A percentile compares a stretch with the other conserved stretches of the same genome.
phyloP scores from a whole-genome alignment of 164 flowering plant species.

The Platanus orientalis region DNA sequence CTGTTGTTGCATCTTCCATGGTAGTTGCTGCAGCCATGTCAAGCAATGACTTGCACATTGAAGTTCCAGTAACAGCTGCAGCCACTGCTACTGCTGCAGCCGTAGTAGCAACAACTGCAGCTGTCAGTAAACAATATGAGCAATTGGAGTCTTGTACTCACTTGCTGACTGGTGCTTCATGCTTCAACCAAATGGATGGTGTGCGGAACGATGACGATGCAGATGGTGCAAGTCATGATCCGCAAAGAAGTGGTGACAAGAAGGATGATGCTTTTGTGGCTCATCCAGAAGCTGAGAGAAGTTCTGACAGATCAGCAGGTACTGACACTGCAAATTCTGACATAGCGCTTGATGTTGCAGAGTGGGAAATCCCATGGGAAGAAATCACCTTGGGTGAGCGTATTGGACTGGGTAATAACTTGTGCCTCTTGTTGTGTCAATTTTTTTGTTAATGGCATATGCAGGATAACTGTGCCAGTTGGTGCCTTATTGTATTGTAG shows the following conservation, averaged over 20 bases:
- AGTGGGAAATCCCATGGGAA: constrained; percentile 92
- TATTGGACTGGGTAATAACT: constrained; percentile 84
- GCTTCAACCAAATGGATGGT: constrained; percentile 20
- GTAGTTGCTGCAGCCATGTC: constrained; percentile 83
- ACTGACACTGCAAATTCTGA: constrained; percentile 70
- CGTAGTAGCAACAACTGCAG: constrained; percentile 81
- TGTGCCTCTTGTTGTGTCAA: constrained; percentile 10
- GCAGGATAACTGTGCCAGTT: neutral
- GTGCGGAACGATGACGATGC: constrained; percentile 35
- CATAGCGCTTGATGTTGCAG: constrained; percentile 66
- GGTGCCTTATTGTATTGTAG: neutral
- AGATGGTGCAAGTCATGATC: constrained; percentile 38
- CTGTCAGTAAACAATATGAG: constrained; percentile 68
- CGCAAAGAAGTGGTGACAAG: constrained; percentile 31
- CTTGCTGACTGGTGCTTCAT: constrained; percentile 19
- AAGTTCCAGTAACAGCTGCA: constrained; percentile 83
- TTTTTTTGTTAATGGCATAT: constrained; percentile 3
- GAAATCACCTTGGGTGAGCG: constrained; percentile 94
- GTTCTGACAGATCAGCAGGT: constrained; percentile 65
- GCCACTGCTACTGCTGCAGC: constrained; percentile 92
- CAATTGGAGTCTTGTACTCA: constrained; percentile 27
- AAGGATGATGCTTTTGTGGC: constrained; percentile 30
- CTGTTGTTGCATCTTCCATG: constrained; percentile 90
- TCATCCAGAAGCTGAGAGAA: constrained; percentile 62
- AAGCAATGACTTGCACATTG: constrained; percentile 40